Conservation (phyloP, 176 grass and related monocot species). For the Areca catechu region DNA sequence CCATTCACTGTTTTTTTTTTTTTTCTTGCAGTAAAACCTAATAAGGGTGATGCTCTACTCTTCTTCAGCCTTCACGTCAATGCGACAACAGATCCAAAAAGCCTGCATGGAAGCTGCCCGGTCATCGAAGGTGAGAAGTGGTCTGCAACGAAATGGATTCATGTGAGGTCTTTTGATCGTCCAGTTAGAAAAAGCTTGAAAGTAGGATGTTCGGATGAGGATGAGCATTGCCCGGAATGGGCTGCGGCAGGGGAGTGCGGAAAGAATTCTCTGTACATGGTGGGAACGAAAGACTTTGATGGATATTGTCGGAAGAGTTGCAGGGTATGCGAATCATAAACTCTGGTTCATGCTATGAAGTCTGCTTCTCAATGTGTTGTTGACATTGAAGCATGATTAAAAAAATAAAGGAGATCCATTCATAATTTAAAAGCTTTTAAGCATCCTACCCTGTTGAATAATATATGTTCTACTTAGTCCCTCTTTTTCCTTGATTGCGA, state of each 20-base stretch:
- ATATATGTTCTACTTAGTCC: too few relatives aligned
- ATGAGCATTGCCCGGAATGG: neutral
- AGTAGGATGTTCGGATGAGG: neutral
- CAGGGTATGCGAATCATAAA: neutral
- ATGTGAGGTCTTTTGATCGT: constrained; percentile 24
- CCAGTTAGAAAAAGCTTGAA: neutral
- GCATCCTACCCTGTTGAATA: too few relatives aligned
- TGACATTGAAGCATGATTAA: too few relatives aligned
- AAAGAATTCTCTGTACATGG: neutral
- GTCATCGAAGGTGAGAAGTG: constrained; percentile 51
- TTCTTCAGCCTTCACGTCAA: constrained; percentile 50
- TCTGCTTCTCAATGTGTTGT: too few relatives aligned
- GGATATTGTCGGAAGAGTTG: constrained; percentile 6
- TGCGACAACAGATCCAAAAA: constrained; percentile 19
- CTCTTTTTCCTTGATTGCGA: too few relatives aligned
- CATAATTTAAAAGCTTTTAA: too few relatives aligned
- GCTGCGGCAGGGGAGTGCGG: neutral
- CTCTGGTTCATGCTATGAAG: too few relatives aligned
- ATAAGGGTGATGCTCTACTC: constrained; percentile 48
- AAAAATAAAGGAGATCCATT: too few relatives aligned
- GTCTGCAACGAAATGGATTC: constrained; percentile 60
- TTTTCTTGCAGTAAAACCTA: constrained; percentile 38
- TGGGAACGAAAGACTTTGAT: neutral
- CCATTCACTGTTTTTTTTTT: neutral
- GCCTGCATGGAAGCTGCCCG: constrained; percentile 45